Percentiles rank a stretch among this genome's conserved stretches.
Conservation (phyloP, 106 monocot genomes). For the Gastrodia elata region DNA sequence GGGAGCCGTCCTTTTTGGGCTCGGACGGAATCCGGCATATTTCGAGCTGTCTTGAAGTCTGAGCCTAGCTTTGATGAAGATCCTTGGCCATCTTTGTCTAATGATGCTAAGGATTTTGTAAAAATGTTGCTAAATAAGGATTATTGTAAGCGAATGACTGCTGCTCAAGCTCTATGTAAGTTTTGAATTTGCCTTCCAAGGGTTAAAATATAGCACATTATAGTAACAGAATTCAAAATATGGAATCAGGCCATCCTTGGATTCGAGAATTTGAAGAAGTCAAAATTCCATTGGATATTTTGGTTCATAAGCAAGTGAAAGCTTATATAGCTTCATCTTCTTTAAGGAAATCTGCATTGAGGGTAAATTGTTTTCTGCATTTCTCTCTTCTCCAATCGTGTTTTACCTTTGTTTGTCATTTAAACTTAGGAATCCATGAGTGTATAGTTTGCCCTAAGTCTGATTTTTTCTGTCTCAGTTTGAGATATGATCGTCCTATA, state of each 20-base stretch:
- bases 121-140: slow-evolving; percentile 65
- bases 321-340: slow-evolving; percentile 62
- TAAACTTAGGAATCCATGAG: neutral
- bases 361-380: slow-evolving; percentile 22
- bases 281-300: slow-evolving; percentile 57
- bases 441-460: neutral
- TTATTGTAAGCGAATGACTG: slow-evolving; percentile 48
- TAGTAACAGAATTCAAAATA: neutral
- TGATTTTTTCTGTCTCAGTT: neutral
- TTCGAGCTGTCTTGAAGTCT: slow-evolving; percentile 66
- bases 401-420: too few species aligned
- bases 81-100: slow-evolving; percentile 74
- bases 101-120: slow-evolving; percentile 65
- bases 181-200: neutral
- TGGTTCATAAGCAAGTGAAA: slow-evolving; percentile 53
- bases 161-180: slow-evolving; percentile 47
- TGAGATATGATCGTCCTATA: neutral
- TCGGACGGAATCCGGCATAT: slow-evolving; percentile 77
- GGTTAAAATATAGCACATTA: neutral
- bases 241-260: slow-evolving; percentile 74
- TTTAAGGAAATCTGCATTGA: slow-evolving; percentile 67
- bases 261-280: slow-evolving; percentile 39
- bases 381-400: neutral
- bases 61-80: slow-evolving; percentile 67
- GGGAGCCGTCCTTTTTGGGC: slow-evolving; percentile 92